Evolutionary conservation across 306 rosid species (phyloP), one percentile per base, ranked within the genome.

Genomic region (Bauhinia variegata): DNA sequence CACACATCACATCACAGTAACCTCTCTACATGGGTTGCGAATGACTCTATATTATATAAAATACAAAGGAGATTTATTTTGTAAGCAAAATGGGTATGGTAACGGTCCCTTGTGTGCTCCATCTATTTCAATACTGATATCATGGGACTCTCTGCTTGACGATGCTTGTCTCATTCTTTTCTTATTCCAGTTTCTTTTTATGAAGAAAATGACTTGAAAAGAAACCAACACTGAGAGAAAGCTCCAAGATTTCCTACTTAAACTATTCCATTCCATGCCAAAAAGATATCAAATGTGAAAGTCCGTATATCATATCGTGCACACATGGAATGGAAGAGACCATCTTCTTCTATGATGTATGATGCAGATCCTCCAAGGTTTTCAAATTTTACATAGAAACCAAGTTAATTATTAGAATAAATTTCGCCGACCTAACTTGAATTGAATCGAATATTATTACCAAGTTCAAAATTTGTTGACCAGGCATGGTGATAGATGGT

Each of bases 1-100:
- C 74, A 57, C 77, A 81, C 66, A 76, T 81, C 85, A 68, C 82
- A 77, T 81, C 85, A 68, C 6, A 52, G 54, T 47, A 76, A 72
- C 51, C 63, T 34, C 59, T 68, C 63, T 74, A 60, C 59, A 2
- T 52, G 1, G 5, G 74, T 74, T 74, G 66, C 58, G 77, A 64
- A 77, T 73, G 82, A 67, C 76, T 7, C 34, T 28, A 17, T 61
- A 41, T 11, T 11, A 54, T 44, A 72, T 32, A 54, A 38, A 30
- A 76, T 46, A 61, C 42, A 59, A 66, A 66, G 33, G 63, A 10
- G 55, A 54, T n/a, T n/a, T n/a, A 54, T 42, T 31, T 66, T 51
- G 34, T 71, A 43, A 62, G 73, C n/a, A n/a, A n/a, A n/a, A n/a
- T 72, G 69, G 33, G 61, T 32, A 77, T 73, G 79, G 28, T 23